Percentiles rank a stretch among this genome's conserved stretches.
Conservation (phyloP, 148 eudicot genomes). For the Beta vulgaris region DNA sequence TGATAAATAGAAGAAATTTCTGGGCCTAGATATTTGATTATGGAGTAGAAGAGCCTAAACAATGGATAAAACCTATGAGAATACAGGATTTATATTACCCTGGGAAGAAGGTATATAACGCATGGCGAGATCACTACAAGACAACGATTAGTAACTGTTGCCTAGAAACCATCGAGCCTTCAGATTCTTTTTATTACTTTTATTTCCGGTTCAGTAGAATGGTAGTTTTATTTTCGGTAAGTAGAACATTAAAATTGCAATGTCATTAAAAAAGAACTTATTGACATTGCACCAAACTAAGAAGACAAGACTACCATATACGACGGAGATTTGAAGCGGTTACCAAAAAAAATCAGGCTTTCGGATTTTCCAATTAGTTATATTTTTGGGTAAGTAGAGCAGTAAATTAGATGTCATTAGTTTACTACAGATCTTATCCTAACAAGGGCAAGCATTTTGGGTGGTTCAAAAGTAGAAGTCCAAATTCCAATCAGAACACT, state of each 20-base stretch:
- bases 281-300: too few species aligned
- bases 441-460: background rate
- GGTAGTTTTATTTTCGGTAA: too few species aligned
- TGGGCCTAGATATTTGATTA: background rate
- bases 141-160: too few species aligned
- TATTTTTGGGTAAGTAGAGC: background rate
- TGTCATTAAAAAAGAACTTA: too few species aligned
- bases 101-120: background rate
- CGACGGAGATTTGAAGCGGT: background rate
- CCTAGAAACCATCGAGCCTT: too few species aligned
- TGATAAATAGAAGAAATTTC: background rate
- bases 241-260: too few species aligned
- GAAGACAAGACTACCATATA: background rate
- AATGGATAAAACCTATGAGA: background rate
- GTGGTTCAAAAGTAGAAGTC: background rate
- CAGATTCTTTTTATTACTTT: too few species aligned
- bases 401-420: background rate
- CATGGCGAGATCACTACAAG: background rate
- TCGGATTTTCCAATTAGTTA: background rate
- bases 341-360: background rate
- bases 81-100: background rate
- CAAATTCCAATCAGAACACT: background rate
- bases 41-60: background rate
- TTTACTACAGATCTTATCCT: background rate
- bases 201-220: too few species aligned